Base-by-base conservation (phyloP, 805 yeast species). In the Wickerhamiella azymoides region DNA sequence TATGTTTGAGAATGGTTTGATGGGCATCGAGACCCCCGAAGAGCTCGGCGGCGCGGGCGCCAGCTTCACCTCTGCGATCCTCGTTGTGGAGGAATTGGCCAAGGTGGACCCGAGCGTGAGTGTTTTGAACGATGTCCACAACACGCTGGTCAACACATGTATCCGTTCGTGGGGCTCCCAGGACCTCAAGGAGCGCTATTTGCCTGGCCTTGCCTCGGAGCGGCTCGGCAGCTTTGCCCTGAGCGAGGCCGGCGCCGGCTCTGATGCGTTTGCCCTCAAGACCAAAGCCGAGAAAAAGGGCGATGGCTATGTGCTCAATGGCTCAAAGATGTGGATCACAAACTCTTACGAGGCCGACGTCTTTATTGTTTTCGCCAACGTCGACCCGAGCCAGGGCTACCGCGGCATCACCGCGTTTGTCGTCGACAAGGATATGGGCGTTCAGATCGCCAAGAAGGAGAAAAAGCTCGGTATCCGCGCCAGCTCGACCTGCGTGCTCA, bases 1-100 rank as follows among this genome's bases (percentile, higher is more conserved):
- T 21, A 40, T 55, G 49, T 55, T 55, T 39, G 70, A 66, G 24
- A 59, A 59, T 40, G 71, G 71, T 2, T 57, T 67, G 11, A 67
- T 67, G 71, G 71, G 64, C n/a, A 61, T 67, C 36, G 71, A 67
- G 52, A 67, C 70, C n/a, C 69, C 71, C 17, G 71, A 67, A 51
- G 67, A 67, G 52, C 54, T 57, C 18, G 71, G 71, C 13, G 71
- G 71, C 16, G 69, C 70, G 6, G 71, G 69, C 16, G 71, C 70
- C 13, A 56, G 63, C 27, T 67, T 67, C 55, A 67, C 71, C 14
- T 62, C 69, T 10, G 71, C 71, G 2, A 66, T 67, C 40, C 47
- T 68, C n/a, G 67, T 63, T 5, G 68, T 67, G 6, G 71, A 67
- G 51, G 71, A 67, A 51, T 60, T 67, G 21, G 70, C 71, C 43